Percentiles rank a stretch among this genome's conserved stretches.
Conservation (phyloP, 352 stramenopile species). For the Halophytophthora batemanensis region DNA sequence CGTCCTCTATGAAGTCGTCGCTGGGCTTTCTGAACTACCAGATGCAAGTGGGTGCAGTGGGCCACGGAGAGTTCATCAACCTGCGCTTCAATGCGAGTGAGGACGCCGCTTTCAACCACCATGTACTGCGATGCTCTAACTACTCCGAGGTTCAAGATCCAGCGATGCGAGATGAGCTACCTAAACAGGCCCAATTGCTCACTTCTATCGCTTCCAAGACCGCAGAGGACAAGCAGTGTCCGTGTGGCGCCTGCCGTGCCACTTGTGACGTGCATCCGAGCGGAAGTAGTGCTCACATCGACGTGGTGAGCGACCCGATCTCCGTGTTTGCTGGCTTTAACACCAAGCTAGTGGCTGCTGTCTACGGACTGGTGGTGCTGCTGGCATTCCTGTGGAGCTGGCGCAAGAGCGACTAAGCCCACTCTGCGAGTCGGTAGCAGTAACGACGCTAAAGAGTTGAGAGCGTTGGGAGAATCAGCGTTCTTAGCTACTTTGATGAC, state of each 20-base stretch:
- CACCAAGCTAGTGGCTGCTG: conserved; percentile 46
- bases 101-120: conserved; percentile 43
- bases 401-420: conserved; percentile 35
- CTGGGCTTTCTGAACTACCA: conserved; percentile 89
- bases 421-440: too few relatives aligned
- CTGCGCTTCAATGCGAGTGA: conserved; percentile 58
- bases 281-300: conserved; percentile 37
- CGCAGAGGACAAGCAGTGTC: conserved; percentile 60
- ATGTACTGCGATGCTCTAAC: conserved; percentile 72
- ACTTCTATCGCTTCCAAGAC: conserved; percentile 55
- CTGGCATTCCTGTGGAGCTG: conserved; percentile 39
- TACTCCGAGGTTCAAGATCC: conserved; percentile 63
- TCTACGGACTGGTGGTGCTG: conserved; percentile 50
- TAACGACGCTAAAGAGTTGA: too few relatives aligned
- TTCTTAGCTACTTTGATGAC: too few relatives aligned
- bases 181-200: conserved; percentile 61
- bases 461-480: too few relatives aligned
- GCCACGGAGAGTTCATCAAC: conserved; percentile 86
- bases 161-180: conserved; percentile 35
- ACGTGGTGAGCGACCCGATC: conserved; percentile 65
- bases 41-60: conserved; percentile 82
- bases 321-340: conserved; percentile 65
- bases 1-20: conserved; percentile 75
- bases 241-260: conserved; percentile 61
- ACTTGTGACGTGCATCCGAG: conserved; percentile 57